phyloP scores from a whole-genome alignment of 2,329 filamentous ascomycete genomes.

The Aspergillus proliferans region DNA sequence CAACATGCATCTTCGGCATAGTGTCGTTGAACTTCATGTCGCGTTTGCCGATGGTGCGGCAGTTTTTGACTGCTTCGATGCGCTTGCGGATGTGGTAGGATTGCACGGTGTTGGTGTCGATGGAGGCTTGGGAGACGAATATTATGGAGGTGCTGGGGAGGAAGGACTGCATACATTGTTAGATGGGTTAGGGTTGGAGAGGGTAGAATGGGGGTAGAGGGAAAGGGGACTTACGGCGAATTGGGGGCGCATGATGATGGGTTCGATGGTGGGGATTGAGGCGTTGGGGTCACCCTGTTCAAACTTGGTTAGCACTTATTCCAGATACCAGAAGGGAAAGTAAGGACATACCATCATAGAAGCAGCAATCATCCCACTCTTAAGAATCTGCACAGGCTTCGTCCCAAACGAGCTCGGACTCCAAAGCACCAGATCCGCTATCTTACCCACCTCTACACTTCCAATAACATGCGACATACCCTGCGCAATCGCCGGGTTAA shows the following conservation, averaged over 20 bases:
- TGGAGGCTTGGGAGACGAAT: constrained; percentile 71
- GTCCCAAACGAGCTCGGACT: constrained; percentile 77
- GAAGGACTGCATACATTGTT: constrained; percentile 38
- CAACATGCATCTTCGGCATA: constrained; percentile 82
- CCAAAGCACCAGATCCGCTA: constrained; percentile 88
- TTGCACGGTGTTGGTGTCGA: constrained; percentile 61
- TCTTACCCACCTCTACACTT: constrained; percentile 79
- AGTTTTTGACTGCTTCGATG: constrained; percentile 71
- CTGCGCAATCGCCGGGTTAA: constrained; percentile 88
- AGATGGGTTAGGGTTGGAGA: neutral
- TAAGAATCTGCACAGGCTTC: constrained; percentile 75
- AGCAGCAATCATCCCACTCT: constrained; percentile 79
- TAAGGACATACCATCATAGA: constrained; percentile 65
- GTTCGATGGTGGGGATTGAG: constrained; percentile 82
- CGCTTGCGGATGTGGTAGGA: constrained; percentile 71
- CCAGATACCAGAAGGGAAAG: neutral
- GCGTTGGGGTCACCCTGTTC: constrained; percentile 68
- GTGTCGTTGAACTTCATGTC: constrained; percentile 87
- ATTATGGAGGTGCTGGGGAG: constrained; percentile 69
- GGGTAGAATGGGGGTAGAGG: neutral
- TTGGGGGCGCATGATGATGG: constrained; percentile 77
- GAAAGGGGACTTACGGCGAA: constrained; percentile 52
- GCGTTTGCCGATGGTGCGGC: constrained; percentile 67
- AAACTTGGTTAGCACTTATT: neutral
- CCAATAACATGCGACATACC: constrained; percentile 84